Conservation (phyloP, 2,329 filamentous ascomycete genomes). For the Cadophora luteo-olivacea region DNA sequence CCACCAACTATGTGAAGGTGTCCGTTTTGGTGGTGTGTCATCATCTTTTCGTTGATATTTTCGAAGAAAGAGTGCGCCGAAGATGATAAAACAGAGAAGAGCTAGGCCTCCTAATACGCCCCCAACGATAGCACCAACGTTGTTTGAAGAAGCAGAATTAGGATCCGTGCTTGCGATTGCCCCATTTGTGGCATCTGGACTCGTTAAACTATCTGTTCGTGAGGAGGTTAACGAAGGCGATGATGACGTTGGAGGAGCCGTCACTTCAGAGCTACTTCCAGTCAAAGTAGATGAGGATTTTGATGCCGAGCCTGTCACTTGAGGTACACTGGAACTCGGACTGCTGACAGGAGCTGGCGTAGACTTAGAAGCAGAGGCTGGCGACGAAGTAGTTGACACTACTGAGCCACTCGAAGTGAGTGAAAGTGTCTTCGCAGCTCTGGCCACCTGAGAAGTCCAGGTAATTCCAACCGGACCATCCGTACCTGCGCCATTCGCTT, state of each 20-base stretch:
- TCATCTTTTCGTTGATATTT: slow-evolving; percentile 23
- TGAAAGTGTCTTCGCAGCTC: slow-evolving; percentile 31
- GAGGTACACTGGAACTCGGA: background rate
- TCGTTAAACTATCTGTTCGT: slow-evolving; percentile 15
- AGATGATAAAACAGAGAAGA: slow-evolving; percentile 42
- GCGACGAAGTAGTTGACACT: slow-evolving; percentile 18
- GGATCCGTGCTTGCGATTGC: slow-evolving; percentile 19
- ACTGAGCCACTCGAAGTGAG: slow-evolving; percentile 30
- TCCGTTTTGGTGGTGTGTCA: background rate
- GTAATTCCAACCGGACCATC: slow-evolving; percentile 26
- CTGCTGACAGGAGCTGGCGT: background rate
- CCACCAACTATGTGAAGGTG: slow-evolving; percentile 11
- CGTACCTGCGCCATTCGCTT: slow-evolving; percentile 21
- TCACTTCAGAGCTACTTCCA: background rate
- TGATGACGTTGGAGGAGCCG: background rate
- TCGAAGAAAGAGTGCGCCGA: slow-evolving; percentile 28
- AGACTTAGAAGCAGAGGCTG: background rate
- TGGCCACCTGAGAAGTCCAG: slow-evolving; percentile 17
- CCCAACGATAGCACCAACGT: slow-evolving; percentile 46
- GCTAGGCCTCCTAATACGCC: slow-evolving; percentile 47
- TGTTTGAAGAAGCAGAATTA: slow-evolving; percentile 29
- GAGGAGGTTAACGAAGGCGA: slow-evolving; percentile 24
- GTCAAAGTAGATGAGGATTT: background rate
- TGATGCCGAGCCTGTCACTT: background rate
- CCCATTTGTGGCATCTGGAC: background rate